A percentile compares a stretch with the other conserved stretches of the same genome.
phyloP scores from a whole-genome alignment of 2,329 filamentous ascomycete species.

The Ceratocystis diversiconidia region DNA sequence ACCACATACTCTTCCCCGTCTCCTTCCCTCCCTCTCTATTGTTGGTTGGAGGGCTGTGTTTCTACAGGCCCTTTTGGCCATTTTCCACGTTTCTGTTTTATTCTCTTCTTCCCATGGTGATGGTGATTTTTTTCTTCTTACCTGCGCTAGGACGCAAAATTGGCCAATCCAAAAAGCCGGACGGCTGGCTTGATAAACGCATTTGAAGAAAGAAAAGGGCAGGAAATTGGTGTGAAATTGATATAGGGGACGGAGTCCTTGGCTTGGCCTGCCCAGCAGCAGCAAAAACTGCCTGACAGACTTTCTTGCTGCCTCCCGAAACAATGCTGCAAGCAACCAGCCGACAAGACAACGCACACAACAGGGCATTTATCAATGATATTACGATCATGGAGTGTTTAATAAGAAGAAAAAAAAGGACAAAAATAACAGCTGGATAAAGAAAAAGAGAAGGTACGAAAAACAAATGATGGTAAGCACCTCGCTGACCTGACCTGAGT shows the following conservation, averaged over 20 bases:
- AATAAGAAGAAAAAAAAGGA: neutral
- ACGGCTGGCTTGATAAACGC: neutral
- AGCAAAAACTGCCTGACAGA: neutral
- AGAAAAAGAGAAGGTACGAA: neutral
- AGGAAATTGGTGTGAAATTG: neutral
- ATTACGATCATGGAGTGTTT: neutral
- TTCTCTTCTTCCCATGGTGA: neutral
- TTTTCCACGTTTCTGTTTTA: neutral
- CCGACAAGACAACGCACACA: neutral
- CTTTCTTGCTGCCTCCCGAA: neutral
- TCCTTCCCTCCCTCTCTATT: neutral
- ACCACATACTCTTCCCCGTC: neutral
- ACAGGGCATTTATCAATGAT: neutral
- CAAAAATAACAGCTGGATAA: neutral
- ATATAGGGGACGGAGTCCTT: neutral
- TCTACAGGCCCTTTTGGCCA: neutral
- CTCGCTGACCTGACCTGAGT: neutral
- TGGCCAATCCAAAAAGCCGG: neutral
- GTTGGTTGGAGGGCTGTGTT: constrained; percentile 1
- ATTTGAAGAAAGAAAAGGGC: neutral
- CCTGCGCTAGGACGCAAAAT: neutral
- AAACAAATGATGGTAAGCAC: neutral
- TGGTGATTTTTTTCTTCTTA: neutral
- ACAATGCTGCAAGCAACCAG: constrained; percentile 3
- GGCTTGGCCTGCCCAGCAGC: neutral